Evolutionary conservation across 352 stramenopile genomes (phyloP).

Genomic region (Pythium aristosporum): DNA sequence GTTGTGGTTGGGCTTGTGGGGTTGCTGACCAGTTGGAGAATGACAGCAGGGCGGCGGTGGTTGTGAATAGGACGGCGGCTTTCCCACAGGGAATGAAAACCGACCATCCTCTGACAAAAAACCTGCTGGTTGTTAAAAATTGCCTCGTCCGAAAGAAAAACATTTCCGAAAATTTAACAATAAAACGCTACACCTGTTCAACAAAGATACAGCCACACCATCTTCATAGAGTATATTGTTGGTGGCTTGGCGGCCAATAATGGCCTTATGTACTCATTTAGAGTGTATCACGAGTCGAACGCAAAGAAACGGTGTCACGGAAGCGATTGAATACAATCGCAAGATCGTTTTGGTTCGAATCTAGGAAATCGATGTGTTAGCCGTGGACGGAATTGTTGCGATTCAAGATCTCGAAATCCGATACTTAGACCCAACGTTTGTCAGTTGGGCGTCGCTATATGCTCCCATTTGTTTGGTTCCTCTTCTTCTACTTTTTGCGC

Average conservation of each 20-base stretch:
- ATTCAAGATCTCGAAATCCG: background rate
- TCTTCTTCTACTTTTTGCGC: no score
- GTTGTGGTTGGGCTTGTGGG: background rate
- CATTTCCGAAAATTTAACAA: background rate
- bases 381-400: background rate
- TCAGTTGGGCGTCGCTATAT: no score
- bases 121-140: slow-evolving; percentile 7
- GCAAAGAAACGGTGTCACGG: slow-evolving; percentile 11
- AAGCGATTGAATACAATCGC: background rate
- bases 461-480: no score
- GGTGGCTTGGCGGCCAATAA: no score
- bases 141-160: background rate
- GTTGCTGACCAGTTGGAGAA: slow-evolving; percentile 19
- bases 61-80: background rate
- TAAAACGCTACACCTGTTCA: background rate
- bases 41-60: slow-evolving; percentile 8
- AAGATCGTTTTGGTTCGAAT: background rate
- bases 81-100: background rate
- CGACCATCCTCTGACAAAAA: slow-evolving; percentile 3
- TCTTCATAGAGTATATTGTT: background rate
- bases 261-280: background rate
- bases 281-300: background rate
- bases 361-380: background rate
- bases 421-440: background rate
- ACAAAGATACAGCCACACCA: slow-evolving; percentile 8